Evolutionary conservation across 2,329 filamentous ascomycete species (phyloP).

Genomic region (Colletotrichum plurivorum): DNA sequence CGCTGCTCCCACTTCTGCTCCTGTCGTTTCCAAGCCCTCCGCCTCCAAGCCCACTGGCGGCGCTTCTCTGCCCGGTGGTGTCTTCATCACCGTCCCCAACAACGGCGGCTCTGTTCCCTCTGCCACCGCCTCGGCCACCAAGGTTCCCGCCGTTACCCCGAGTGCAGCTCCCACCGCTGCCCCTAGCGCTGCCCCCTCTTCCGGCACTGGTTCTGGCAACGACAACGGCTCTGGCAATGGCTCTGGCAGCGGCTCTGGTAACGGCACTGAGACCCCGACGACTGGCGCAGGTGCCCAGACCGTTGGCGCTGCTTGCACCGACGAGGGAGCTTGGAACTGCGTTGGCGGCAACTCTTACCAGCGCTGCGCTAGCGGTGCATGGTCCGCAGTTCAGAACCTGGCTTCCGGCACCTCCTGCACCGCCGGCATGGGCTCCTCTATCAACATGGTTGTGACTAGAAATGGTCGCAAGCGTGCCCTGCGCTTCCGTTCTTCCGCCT

Average conservation of each 20-base stretch:
- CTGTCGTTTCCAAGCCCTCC: slow-evolving; percentile 22
- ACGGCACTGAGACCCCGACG: slow-evolving; percentile 33
- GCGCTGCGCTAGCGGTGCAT: slow-evolving; percentile 66
- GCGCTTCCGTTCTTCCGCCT: slow-evolving; percentile 39
- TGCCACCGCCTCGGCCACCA: slow-evolving; percentile 33
- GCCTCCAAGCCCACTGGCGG: slow-evolving; percentile 29
- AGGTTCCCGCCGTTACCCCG: slow-evolving; percentile 35
- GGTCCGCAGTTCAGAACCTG: slow-evolving; percentile 60
- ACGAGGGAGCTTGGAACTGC: slow-evolving; percentile 69
- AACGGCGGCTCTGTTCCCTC: slow-evolving; percentile 40
- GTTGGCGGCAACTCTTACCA: slow-evolving; percentile 65
- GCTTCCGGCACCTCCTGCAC: slow-evolving; percentile 63
- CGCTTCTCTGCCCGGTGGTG: slow-evolving; percentile 51
- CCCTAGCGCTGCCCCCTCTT: slow-evolving; percentile 43
- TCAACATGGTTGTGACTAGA: slow-evolving; percentile 53
- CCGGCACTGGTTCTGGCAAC: slow-evolving; percentile 33
- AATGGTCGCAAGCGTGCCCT: slow-evolving; percentile 47
- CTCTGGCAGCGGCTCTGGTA: not conserved
- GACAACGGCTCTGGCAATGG: not conserved
- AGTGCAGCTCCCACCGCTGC: slow-evolving; percentile 19
- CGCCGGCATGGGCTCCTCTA: slow-evolving; percentile 54
- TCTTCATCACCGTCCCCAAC: slow-evolving; percentile 54
- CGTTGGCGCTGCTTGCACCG: slow-evolving; percentile 60
- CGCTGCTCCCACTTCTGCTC: slow-evolving; percentile 41
- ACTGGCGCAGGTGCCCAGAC: slow-evolving; percentile 50